These are phyloP conservation scores for Lachancea mirantina DNA, from an alignment of 805 yeast genomes.

Conservation along the genomic window DNA sequence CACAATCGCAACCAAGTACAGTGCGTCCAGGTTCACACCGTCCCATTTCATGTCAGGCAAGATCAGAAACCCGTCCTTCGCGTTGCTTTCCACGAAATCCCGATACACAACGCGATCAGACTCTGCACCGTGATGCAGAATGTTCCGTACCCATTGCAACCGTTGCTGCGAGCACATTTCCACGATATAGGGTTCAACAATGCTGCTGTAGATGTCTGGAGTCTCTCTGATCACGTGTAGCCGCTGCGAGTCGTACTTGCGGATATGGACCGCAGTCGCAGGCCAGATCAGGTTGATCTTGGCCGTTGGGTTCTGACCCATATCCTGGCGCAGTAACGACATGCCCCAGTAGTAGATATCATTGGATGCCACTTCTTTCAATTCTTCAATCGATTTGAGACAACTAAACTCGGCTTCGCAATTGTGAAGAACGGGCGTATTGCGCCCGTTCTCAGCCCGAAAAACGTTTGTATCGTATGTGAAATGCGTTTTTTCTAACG, in stretches of 20 bases:
- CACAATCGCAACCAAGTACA: constrained; percentile 75
- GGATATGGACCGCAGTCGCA: constrained; percentile 79
- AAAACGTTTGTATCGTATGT: constrained; percentile 25
- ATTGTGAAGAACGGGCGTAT: constrained; percentile 19
- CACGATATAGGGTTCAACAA: constrained; percentile 69
- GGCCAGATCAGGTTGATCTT: constrained; percentile 80
- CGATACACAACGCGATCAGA: constrained; percentile 70
- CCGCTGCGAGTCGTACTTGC: constrained; percentile 60
- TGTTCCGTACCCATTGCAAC: constrained; percentile 85
- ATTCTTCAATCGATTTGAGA: constrained; percentile 23
- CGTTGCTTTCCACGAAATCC: constrained; percentile 42
- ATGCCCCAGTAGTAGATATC: constrained; percentile 84
- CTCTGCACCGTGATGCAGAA: constrained; percentile 74
- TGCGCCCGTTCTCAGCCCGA: constrained; percentile 9
- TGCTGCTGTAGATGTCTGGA: constrained; percentile 57
- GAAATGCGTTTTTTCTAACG: constrained; percentile 70
- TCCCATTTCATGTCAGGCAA: constrained; percentile 99
- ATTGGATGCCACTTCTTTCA: constrained; percentile 48
- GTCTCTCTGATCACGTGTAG: constrained; percentile 67
- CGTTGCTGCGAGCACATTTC: constrained; percentile 64
- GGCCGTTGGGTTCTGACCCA: constrained; percentile 47
- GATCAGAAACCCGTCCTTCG: constrained; percentile 54
- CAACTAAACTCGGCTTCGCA: constrained; percentile 27
- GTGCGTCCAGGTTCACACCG: constrained; percentile 53
- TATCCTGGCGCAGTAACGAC: constrained; percentile 41